These are phyloP conservation scores for Zymoseptoria crescenta DNA, from an alignment of 2,329 filamentous ascomycete species.

Conservation along the genomic window DNA sequence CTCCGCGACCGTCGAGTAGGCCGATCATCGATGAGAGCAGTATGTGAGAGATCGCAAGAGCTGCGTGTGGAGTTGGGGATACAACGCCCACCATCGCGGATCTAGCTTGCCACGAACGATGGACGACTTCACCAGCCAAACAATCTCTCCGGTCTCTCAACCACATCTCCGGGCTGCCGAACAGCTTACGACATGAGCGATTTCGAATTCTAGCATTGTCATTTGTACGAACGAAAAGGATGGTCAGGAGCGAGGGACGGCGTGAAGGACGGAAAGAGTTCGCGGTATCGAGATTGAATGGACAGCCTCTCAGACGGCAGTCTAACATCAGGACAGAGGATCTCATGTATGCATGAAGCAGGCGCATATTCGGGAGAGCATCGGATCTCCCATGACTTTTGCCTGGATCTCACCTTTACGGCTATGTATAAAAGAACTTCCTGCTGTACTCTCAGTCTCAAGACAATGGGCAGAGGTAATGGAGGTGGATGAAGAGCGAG, in stretches of 20 bases:
- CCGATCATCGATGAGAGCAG: not conserved
- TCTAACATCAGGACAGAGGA: not conserved
- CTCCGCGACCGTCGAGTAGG: slow-evolving; percentile 26
- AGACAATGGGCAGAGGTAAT: not conserved
- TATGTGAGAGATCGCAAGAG: not conserved
- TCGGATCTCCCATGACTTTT: not conserved
- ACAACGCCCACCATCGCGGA: not conserved
- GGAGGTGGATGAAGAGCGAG: too few relatives aligned
- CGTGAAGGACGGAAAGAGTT: not conserved
- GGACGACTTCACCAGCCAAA: too few relatives aligned
- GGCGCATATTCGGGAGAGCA: not conserved
- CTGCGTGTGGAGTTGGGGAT: not conserved
- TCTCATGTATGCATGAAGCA: not conserved
- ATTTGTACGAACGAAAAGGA: not conserved
- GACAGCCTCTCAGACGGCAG: not conserved
- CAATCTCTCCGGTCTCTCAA: not conserved
- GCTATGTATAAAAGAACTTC: not conserved
- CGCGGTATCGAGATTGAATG: not conserved
- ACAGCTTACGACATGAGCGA: not conserved
- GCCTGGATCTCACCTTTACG: not conserved
- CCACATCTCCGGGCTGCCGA: not conserved
- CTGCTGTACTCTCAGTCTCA: not conserved
- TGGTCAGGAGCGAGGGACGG: too few relatives aligned
- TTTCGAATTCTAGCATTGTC: not conserved
- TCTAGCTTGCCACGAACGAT: not conserved